phyloP scores from a whole-genome alignment of 2,329 filamentous ascomycete species.

The Microdochium bolleyi region DNA sequence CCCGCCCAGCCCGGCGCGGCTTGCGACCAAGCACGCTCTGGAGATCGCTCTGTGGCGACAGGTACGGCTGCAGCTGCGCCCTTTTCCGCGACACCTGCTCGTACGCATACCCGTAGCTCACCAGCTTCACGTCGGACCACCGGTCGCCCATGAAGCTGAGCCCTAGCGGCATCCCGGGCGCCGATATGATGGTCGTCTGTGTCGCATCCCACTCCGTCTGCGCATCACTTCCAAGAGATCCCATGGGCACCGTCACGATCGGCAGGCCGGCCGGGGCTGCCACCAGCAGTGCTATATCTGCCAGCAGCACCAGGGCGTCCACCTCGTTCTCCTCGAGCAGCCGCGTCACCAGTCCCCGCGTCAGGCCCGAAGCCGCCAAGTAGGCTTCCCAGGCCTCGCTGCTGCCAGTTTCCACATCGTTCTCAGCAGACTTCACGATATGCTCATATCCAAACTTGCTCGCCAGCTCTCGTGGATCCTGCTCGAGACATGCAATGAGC shows the following conservation, averaged over 20 bases:
- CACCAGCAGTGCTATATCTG: constrained; percentile 1
- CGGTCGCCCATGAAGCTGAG: constrained; percentile 8
- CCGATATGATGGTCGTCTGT: background rate
- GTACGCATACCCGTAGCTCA: constrained; percentile 10
- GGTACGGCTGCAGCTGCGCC: constrained; percentile 3
- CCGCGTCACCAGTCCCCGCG: background rate
- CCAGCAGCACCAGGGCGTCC: constrained; percentile 3
- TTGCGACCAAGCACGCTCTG: background rate
- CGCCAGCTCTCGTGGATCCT: constrained; percentile 5
- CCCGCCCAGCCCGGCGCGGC: too few species aligned
- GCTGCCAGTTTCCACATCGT: constrained; percentile 1
- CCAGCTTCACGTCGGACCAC: constrained; percentile 8
- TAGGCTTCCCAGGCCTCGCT: constrained; percentile 3
- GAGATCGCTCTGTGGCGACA: constrained; percentile 5
- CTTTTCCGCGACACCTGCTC: constrained; percentile 8
- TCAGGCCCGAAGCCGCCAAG: background rate
- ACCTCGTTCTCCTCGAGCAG: background rate
- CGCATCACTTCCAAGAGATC: constrained; percentile 5
- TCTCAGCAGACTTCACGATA: constrained; percentile 3
- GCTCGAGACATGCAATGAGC: constrained; percentile 4
- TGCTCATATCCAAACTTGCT: constrained; percentile 21
- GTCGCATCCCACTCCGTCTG: background rate
- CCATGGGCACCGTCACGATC: constrained; percentile 13
- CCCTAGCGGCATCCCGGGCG: constrained; percentile 8
- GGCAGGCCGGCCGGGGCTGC: constrained; percentile 7